phyloP scores from a whole-genome alignment of 257 asterid genomes.

The Fraxinus excelsior region DNA sequence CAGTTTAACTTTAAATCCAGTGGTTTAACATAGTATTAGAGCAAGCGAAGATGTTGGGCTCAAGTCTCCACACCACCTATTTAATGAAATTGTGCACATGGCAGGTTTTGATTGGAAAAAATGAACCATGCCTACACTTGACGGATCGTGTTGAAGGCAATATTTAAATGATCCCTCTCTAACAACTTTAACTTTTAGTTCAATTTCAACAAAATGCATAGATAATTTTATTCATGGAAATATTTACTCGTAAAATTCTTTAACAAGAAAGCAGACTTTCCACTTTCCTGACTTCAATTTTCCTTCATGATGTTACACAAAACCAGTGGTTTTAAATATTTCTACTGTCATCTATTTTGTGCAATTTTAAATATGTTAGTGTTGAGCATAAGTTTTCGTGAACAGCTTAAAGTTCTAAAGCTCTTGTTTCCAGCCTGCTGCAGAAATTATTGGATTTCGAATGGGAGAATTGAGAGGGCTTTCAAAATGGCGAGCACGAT shows the following conservation, averaged over 20 bases:
- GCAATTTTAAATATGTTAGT: conserved; percentile 22
- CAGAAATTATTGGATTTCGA: conserved; percentile 89
- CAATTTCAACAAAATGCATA: neutral
- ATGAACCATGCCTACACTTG: neutral
- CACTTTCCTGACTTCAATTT: conserved; percentile 8
- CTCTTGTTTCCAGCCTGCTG: conserved; percentile 87
- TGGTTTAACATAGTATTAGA: neutral
- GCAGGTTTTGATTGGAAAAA: neutral
- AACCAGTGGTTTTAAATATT: neutral
- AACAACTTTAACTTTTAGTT: neutral
- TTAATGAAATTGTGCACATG: neutral
- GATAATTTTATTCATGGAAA: neutral
- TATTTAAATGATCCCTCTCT: neutral
- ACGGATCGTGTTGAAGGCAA: neutral
- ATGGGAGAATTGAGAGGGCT: conserved; percentile 95
- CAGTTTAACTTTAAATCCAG: neutral
- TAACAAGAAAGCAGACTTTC: conserved; percentile 13
- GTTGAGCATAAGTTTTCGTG: conserved; percentile 8
- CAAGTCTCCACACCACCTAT: neutral
- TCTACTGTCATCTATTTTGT: conserved; percentile 7
- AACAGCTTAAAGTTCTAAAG: conserved; percentile 31
- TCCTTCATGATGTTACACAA: conserved; percentile 7
- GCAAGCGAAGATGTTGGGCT: neutral
- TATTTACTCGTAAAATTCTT: neutral
- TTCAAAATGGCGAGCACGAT: conserved; percentile 97